These are phyloP conservation scores for Starmera caribaea DNA, from an alignment of 805 yeast genomes.

Conservation along the genomic window DNA sequence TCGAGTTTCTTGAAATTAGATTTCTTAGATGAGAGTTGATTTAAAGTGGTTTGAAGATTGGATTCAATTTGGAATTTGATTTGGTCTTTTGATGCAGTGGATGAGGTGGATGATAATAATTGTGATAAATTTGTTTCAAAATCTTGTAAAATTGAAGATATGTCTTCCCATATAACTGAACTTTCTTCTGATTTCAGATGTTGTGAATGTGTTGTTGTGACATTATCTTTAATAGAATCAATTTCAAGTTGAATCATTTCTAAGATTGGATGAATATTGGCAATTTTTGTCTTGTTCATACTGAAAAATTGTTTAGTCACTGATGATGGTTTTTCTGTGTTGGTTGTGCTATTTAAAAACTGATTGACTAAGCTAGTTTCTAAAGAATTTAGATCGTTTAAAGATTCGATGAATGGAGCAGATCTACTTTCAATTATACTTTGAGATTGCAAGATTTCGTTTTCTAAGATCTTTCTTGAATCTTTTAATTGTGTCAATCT, in stretches of 20 bases:
- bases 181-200: slow-evolving; percentile 9
- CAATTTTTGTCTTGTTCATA: background rate
- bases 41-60: slow-evolving; percentile 1
- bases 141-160: slow-evolving; percentile 7
- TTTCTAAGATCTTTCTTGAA: slow-evolving; percentile 22
- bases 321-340: background rate
- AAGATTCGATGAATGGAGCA: slow-evolving; percentile 30
- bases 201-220: slow-evolving; percentile 4
- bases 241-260: slow-evolving; percentile 14
- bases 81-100: slow-evolving; percentile 2
- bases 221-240: slow-evolving; percentile 10
- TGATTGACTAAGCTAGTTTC: slow-evolving; percentile 17
- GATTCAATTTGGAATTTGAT: slow-evolving; percentile 1
- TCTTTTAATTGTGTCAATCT: slow-evolving; percentile 22
- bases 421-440: slow-evolving; percentile 39
- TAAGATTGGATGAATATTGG: slow-evolving; percentile 5
- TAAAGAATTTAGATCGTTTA: slow-evolving; percentile 27
- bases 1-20: slow-evolving; percentile 4
- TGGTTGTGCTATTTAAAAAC: background rate
- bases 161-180: slow-evolving; percentile 13
- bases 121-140: slow-evolving; percentile 10
- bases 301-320: slow-evolving; percentile 1
- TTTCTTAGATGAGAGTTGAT: slow-evolving; percentile 6
- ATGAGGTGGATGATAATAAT: slow-evolving; percentile 5
- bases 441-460: slow-evolving; percentile 33